Base-by-base conservation (phyloP, 192 early-diverging fungal species). In the Mortierella claussenii region DNA sequence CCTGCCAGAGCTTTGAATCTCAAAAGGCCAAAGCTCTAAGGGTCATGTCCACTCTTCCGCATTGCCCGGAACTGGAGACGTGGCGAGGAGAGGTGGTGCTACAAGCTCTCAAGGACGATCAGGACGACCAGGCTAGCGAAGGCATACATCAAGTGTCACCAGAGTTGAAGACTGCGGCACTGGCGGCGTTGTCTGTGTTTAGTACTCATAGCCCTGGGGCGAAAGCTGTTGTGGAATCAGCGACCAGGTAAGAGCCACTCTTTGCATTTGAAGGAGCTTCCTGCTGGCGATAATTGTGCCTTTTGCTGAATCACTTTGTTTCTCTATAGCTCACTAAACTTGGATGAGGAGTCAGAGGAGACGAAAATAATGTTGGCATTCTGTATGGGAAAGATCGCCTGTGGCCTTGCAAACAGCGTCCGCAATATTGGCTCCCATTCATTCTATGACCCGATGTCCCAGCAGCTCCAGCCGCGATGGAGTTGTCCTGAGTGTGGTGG, bases 21-120 rank as follows among this genome's bases (percentile, higher is more conserved):
- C 51, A 76, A 6, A 61, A 66, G 27, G 4, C 40, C 17, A 61
- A 67, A 28, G 73, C 73, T 21, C n/a, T 76, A n/a, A 43, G n/a
- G 23, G 31, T 74, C 40, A 74, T 74, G 55, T 42, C 62, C n/a
- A 74, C 69, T 0, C 46, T 74, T 15, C 36, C 47, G 21, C 34
- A 47, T 8, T 64, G 54, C 30, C 37, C 44, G 13, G 43, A 51
- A 18, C 28, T 57, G 10, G 40, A 52, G 26, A 27, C n/a, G 3
- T 74, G 69, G 69, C 55, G 69, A 4, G 37, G 8, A 0, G 45
- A 59, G 24, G 28, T 63, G 4, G 50, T 63, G 23, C 7, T 71
- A n/a, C 44, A 56, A 4, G 55, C 42, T 13, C 45, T 71, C 26
- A 57, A 43, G 36, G 20, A 33, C 2, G 23, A 17, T 8, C 11